Conservation (phyloP, 768 basidiomycete genomes). For the Gyrodon lividus region DNA sequence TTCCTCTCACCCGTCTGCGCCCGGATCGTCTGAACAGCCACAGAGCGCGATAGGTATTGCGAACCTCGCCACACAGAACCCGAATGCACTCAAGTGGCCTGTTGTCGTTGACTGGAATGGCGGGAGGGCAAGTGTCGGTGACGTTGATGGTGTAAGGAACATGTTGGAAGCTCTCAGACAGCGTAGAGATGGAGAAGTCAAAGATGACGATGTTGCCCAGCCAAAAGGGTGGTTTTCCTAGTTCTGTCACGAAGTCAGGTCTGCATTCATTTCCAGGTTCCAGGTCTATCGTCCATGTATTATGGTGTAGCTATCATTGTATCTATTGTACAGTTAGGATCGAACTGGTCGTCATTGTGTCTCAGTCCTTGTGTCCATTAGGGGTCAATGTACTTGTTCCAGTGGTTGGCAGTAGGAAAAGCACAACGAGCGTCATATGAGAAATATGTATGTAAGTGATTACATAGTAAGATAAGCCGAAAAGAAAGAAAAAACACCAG, state of each 20-base stretch:
- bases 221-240: constrained; percentile 59
- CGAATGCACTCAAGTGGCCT: constrained; percentile 70
- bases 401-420: neutral
- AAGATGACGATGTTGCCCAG: constrained; percentile 37
- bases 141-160: constrained; percentile 63
- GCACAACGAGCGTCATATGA: neutral
- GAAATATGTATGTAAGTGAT: neutral
- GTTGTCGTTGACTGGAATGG: constrained; percentile 77
- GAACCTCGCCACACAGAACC: constrained; percentile 53
- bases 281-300: neutral
- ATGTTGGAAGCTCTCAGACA: constrained; percentile 67
- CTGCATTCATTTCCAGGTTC: neutral
- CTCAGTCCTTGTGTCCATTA: too few species aligned
- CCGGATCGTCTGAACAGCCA: constrained; percentile 37
- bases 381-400: too few species aligned
- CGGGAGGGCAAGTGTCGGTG: constrained; percentile 64
- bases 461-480: neutral
- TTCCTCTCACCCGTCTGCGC: constrained; percentile 57
- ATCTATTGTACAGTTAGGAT: too few species aligned
- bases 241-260: neutral
- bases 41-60: constrained; percentile 46
- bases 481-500: neutral
- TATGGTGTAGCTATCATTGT: neutral
- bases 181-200: constrained; percentile 65
- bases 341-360: too few species aligned